phyloP scores from a whole-genome alignment of 2,329 filamentous ascomycete genomes.

The Colletotrichum lupini region DNA sequence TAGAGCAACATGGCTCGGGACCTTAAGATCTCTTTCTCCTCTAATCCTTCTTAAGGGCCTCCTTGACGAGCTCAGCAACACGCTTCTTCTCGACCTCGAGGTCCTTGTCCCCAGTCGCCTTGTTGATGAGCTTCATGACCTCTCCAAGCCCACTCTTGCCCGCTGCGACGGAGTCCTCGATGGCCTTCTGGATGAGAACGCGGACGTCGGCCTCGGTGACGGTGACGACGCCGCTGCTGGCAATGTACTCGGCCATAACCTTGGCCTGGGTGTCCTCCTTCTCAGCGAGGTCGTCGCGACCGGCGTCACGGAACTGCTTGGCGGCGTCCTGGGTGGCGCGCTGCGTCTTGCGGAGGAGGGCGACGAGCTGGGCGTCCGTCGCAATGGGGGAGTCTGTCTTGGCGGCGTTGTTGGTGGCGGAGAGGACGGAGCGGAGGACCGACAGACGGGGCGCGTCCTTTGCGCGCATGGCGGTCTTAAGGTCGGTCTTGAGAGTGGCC shows the following conservation, averaged over 20 bases:
- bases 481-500: conserved; percentile 66
- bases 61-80: conserved; percentile 71
- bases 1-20: background rate
- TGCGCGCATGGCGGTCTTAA: conserved; percentile 74
- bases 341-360: conserved; percentile 73
- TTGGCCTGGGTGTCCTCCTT: conserved; percentile 75
- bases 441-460: conserved; percentile 73
- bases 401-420: conserved; percentile 78
- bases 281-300: conserved; percentile 74
- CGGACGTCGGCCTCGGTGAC: conserved; percentile 69
- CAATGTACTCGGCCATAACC: conserved; percentile 74
- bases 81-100: conserved; percentile 74
- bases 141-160: conserved; percentile 67
- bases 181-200: conserved; percentile 60
- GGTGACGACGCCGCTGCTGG: conserved; percentile 67
- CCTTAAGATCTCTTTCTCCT: background rate
- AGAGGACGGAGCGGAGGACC: conserved; percentile 75
- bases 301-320: conserved; percentile 71
- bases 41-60: conserved; percentile 42
- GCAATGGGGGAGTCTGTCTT: conserved; percentile 78
- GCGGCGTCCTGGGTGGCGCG: conserved; percentile 68
- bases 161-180: conserved; percentile 62
- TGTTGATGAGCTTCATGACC: conserved; percentile 71
- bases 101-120: conserved; percentile 69
- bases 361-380: conserved; percentile 76